phyloP scores from a whole-genome alignment of 306 rosid genomes.

The Acacia melanoxylon region DNA sequence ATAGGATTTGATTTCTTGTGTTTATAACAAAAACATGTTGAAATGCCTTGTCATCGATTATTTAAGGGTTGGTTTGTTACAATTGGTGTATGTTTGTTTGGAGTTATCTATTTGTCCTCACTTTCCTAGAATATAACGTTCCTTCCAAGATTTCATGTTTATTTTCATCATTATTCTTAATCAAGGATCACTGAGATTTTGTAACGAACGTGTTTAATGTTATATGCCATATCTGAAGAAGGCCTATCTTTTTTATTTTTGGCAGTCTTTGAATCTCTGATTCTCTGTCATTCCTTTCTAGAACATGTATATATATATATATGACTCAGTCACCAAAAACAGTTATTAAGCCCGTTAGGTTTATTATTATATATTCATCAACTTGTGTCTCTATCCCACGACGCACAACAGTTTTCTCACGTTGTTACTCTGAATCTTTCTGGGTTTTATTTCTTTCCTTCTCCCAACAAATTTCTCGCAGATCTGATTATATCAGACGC shows the following conservation, averaged over 20 bases:
- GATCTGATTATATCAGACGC: background rate
- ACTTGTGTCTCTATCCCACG: background rate
- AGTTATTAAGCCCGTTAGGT: background rate
- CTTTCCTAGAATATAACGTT: background rate
- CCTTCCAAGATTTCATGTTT: background rate
- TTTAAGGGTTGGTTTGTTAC: background rate
- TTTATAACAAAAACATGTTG: background rate
- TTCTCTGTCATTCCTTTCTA: background rate
- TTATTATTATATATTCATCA: background rate
- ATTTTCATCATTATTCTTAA: background rate
- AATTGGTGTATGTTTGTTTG: background rate
- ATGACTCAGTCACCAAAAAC: background rate
- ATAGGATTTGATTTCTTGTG: too few species aligned
- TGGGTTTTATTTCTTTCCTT: background rate
- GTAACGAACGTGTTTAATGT: background rate
- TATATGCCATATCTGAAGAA: background rate
- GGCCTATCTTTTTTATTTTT: background rate
- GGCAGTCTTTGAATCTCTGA: background rate
- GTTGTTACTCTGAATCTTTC: background rate
- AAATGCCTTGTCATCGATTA: background rate
- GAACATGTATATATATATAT: background rate
- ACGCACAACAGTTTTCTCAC: background rate
- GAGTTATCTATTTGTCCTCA: slow-evolving; percentile 13
- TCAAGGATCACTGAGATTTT: background rate
- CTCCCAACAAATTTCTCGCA: background rate